Conservation (phyloP, 129 eudicot species). For the Lactuca saligna region DNA sequence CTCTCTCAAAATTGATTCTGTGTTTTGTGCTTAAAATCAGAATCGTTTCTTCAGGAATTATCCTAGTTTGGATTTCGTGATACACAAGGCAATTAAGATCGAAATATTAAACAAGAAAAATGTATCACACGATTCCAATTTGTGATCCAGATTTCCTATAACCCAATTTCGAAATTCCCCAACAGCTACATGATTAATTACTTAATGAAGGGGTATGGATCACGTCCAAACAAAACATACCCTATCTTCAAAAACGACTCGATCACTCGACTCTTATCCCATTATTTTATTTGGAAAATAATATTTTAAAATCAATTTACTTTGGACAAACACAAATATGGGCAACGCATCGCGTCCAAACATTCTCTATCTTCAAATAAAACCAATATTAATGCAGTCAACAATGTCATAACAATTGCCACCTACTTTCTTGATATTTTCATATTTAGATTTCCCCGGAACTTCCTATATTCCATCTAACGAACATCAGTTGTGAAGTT, state of each 20-base stretch:
- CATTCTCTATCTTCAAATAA: constrained; percentile 11
- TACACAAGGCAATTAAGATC: no score
- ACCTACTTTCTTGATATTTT: constrained; percentile 10
- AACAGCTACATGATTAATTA: no score
- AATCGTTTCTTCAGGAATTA: no score
- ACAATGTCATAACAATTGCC: constrained; percentile 30
- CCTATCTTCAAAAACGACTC: neutral
- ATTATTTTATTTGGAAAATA: neutral
- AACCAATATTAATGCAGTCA: constrained; percentile 23
- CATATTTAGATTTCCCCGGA: constrained; percentile 22
- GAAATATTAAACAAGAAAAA: no score
- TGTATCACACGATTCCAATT: no score
- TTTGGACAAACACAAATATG: neutral
- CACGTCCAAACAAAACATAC: no score
- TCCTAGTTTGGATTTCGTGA: no score
- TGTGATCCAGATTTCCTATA: no score
- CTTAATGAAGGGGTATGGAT: no score
- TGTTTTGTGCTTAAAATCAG: no score
- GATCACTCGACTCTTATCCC: neutral
- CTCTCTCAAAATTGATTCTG: no score
- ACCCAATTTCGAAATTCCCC: no score
- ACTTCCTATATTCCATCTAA: constrained; percentile 19
- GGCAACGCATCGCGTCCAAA: neutral
- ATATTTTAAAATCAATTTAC: neutral
- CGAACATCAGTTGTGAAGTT: constrained; percentile 11